Evolutionary conservation across 2,329 filamentous ascomycete genomes (phyloP), one percentile per base, ranked within the genome.

Genomic region (Penicillium paneum): DNA sequence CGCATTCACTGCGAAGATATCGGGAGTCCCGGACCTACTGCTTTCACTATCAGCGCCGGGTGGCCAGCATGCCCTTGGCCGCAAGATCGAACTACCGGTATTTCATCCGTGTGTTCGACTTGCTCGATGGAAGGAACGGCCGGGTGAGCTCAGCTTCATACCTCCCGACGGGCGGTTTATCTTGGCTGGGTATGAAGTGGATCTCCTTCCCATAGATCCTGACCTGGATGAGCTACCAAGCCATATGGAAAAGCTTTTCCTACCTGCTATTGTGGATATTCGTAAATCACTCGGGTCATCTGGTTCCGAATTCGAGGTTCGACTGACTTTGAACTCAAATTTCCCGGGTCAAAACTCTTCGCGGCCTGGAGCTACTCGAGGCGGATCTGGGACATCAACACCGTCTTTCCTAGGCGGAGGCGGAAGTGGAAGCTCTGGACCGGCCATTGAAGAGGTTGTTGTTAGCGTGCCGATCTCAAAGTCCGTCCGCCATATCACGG

Each of bases 31-130:
- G 1, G 93, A 99, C 69, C 82, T 99, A n/a, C 73, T 91, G 17
- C 78, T 99, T 10, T 88, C 83, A 13, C 80, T 99, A 28, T 88
- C 87, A 0, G 88, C 90, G 2, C 89, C 91, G 0, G 90, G 90
- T 1, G 89, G 90, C n/a, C 89, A 86, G 60, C 87, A 89, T 67
- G 87, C 87, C 47, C 80, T 97, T 45, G 81, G 79, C 15, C 84
- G 83, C 59, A 82, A 92, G 34, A 84, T 99, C 71, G 88, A 95
- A 61, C 78, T 96, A 2, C 94, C 93, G 1, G 91, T 97, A 0
- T 99, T 99, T 65, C 94, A 99, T 70, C 94, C 94, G 0, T 97
- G 94, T 66, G 94, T 99, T 8, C 83, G 94, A 17, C 78, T 99
- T 3, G 88, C 88, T n/a, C 83, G 86, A 59, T 99, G 94, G 94